Percentiles rank a stretch among this genome's conserved stretches.
phyloP scores from a whole-genome alignment of 1,284 basidiomycete species.

The Gymnopus androsaceus region DNA sequence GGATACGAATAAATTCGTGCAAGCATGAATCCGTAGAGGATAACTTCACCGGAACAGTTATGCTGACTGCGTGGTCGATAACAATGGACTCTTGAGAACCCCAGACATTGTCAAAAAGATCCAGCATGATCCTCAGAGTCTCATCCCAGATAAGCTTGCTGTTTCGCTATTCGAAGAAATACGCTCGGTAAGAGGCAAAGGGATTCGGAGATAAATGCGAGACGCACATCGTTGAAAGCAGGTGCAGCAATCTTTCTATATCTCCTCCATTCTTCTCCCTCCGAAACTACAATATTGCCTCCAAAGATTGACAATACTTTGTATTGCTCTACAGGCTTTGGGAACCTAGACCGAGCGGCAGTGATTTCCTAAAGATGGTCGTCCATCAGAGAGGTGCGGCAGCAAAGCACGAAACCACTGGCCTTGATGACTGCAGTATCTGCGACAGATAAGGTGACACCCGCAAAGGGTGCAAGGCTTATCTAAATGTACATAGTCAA shows the following conservation, averaged over 20 bases:
- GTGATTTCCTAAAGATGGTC: conserved; percentile 5
- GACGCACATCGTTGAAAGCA: conserved; percentile 42
- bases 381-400: too few relatives aligned
- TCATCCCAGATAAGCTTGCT: conserved; percentile 62
- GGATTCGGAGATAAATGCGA: too few relatives aligned
- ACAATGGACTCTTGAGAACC: conserved; percentile 31
- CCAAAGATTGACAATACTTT: conserved; percentile 37
- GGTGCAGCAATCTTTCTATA: conserved; percentile 44
- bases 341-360: conserved; percentile 9
- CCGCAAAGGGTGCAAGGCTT: neutral
- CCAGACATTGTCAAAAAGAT: conserved; percentile 43
- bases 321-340: conserved; percentile 27
- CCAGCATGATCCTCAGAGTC: conserved; percentile 44
- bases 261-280: conserved; percentile 49
- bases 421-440: conserved; percentile 11
- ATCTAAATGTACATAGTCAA: neutral
- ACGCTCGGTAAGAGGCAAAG: too few relatives aligned
- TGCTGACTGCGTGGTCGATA: conserved; percentile 38
- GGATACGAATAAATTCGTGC: neutral
- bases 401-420: neutral
- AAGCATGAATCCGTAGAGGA: neutral
- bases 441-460: neutral
- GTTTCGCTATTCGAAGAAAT: conserved; percentile 50
- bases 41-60: conserved; percentile 52
- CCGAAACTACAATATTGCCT: conserved; percentile 44